Evolutionary conservation across 768 basidiomycete genomes (phyloP).

Genomic region (Agaricus bisporus): DNA sequence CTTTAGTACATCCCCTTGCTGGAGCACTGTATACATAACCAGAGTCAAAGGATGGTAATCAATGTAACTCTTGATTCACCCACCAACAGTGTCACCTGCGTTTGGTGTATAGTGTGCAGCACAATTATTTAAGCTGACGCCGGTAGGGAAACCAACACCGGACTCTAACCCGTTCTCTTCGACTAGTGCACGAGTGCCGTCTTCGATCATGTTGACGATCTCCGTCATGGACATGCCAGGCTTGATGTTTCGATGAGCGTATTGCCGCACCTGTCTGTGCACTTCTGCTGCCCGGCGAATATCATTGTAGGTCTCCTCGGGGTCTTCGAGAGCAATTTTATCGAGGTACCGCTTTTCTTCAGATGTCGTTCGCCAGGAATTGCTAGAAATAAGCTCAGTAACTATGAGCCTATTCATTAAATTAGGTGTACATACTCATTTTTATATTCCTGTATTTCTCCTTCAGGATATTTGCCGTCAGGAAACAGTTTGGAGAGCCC

Average conservation of each 20-base stretch:
- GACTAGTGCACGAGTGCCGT: constrained; percentile 84
- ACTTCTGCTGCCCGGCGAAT: constrained; percentile 95
- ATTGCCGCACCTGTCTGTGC: constrained; percentile 83
- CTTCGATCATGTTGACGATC: constrained; percentile 90
- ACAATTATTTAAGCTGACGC: constrained; percentile 87
- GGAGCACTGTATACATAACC: constrained; percentile 49
- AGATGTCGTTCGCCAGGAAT: constrained; percentile 80
- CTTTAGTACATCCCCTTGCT: constrained; percentile 85
- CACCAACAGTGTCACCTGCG: constrained; percentile 80
- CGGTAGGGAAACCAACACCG: constrained; percentile 96
- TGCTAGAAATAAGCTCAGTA: constrained; percentile 38
- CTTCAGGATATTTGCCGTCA: constrained; percentile 83
- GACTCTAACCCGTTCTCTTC: constrained; percentile 83
- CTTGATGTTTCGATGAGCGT: constrained; percentile 76
- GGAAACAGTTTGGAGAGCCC: constrained; percentile 87
- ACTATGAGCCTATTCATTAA: constrained; percentile 4
- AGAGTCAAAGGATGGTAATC: neutral
- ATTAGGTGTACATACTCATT: constrained; percentile 63
- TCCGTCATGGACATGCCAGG: constrained; percentile 94
- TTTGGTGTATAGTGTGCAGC: constrained; percentile 98
- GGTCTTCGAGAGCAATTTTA: constrained; percentile 69
- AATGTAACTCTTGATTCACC: constrained; percentile 17
- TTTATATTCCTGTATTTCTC: constrained; percentile 87
- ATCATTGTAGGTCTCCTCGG: constrained; percentile 77
- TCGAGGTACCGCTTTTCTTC: constrained; percentile 89